Evolutionary conservation across 1,284 basidiomycete genomes (phyloP), one percentile per base, ranked within the genome.

Genomic region (Fomitopsis schrenkii): DNA sequence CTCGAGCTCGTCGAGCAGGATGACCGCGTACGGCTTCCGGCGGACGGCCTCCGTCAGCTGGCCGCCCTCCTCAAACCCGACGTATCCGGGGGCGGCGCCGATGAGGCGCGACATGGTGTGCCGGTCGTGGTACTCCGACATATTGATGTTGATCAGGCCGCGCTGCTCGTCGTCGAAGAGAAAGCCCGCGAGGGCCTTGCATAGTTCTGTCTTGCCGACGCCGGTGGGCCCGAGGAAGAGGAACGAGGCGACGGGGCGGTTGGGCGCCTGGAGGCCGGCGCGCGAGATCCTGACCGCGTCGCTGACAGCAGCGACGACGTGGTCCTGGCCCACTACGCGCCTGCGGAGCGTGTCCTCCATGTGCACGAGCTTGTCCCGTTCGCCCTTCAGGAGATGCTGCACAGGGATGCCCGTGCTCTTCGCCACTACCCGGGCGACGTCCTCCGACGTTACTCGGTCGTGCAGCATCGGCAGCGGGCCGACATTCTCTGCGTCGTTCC

Each of bases 11-110:
- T 97, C 94, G 48, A 94, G 79, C 54, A 94, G 76, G 42, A 94
- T 83, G 5, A 94, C 88, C 46, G 90, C 87, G 66, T 93, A 93
- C 3, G 91, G 94, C 67, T 87, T 89, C 33, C 93, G 80, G 36
- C 94, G 80, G 28, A 96, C 93, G 19, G 91, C 92, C 73, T 96
- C 95, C 0, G 93, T 95, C 53, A 97, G 75, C 70, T 95, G 92
- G 26, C 91, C 94, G 9, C 92, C 94, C 75, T 97, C 93, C 69
- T 98, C 94, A 69, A 94, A 94, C 2, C 96, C 97, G 19, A 98
- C 90, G 69, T 96, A 97, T 7, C 95, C 94, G 5, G 94, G 93
- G 0, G 94, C 92, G 0, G 95, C 92, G 63, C 95, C 95, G 57
- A 97, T 93, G 19, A 97, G 78, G 2, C 94, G 83, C 1, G 93